Base-by-base conservation (phyloP, 345 rosid genomes). In the Brassica carinata region DNA sequence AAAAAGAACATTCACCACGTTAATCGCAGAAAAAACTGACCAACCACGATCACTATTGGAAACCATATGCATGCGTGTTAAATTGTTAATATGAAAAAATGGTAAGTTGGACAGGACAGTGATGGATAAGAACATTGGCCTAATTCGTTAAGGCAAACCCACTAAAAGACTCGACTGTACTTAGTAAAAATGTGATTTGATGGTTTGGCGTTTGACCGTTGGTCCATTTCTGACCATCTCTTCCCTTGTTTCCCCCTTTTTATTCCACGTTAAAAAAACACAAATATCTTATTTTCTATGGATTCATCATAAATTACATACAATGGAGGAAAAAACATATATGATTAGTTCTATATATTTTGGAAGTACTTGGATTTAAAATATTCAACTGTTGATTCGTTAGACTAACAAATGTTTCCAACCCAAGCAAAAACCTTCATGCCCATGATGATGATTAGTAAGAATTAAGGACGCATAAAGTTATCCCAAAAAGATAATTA, bases 151-250 rank as follows among this genome's bases (percentile, higher is more conserved):
- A 69, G 71, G 72, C 69, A 65, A 79, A 14, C 7, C 77, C 78
- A 79, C 55, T 30, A 23, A 66, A 80, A 62, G 75, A 45, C 79
- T 29, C 59, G 45, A 74, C 31, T 61, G 71, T 74, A 43, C 67
- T 43, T 71, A 26, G 77, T 81, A 55, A 81, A 26, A 4, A 3
- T 58, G 36, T 81, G 84, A 81, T 81, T 81, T 81, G 84, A 81
- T 81, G 77, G 80, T 81, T 76, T 67, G 57, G 48, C 77, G 77
- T 72, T 80, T 81, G 84, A 81, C 77, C 76, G 68, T 64, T 69
- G 79, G 72, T 70, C 76, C 69, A 33, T 55, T 70, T 71, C 77
- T 81, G 73, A 71, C 74, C 81, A 15, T 69, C 83, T 40, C 79
- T 67, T 59, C 74, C 26, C 67, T 29, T 65, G 14, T 68, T 45